phyloP scores from a whole-genome alignment of 768 basidiomycete genomes.

The Mycena vulgaris region DNA sequence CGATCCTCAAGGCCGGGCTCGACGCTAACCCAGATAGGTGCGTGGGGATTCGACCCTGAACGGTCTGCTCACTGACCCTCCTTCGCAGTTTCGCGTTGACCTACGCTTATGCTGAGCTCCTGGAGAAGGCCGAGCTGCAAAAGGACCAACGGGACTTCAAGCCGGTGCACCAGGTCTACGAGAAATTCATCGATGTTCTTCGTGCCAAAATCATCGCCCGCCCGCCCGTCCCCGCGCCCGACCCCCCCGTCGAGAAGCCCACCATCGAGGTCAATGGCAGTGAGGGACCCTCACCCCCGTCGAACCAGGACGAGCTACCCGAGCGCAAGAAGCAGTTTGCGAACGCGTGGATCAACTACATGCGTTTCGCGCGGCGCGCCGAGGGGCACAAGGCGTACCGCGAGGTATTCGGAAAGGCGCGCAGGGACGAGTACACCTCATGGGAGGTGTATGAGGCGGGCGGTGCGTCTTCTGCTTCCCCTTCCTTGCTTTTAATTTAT shows the following conservation, averaged over 20 bases:
- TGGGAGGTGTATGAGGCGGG: constrained; percentile 97
- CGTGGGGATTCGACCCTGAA: constrained; percentile 20
- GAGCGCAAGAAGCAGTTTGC: constrained; percentile 81
- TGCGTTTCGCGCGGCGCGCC: constrained; percentile 91
- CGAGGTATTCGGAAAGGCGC: constrained; percentile 84
- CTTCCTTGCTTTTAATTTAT: constrained; percentile 1
- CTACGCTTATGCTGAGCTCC: constrained; percentile 87
- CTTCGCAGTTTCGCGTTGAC: constrained; percentile 84
- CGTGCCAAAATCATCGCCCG: constrained; percentile 75
- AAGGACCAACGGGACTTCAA: constrained; percentile 68
- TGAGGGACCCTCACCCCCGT: no score
- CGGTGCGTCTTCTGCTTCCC: constrained; percentile 62
- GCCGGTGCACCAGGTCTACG: constrained; percentile 81
- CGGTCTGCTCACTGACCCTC: background rate
- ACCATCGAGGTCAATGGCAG: background rate
- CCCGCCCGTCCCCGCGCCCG: constrained; percentile 56
- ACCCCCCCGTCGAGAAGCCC: background rate
- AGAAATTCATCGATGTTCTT: constrained; percentile 79
- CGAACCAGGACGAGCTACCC: constrained; percentile 56
- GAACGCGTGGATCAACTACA: constrained; percentile 90
- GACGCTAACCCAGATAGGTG: constrained; percentile 90
- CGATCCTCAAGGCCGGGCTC: constrained; percentile 87
- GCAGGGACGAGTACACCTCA: constrained; percentile 80
- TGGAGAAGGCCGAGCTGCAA: constrained; percentile 63
- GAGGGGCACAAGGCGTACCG: constrained; percentile 89